Conservation (phyloP, 2,329 filamentous ascomycete genomes). For the Fusarium citri region DNA sequence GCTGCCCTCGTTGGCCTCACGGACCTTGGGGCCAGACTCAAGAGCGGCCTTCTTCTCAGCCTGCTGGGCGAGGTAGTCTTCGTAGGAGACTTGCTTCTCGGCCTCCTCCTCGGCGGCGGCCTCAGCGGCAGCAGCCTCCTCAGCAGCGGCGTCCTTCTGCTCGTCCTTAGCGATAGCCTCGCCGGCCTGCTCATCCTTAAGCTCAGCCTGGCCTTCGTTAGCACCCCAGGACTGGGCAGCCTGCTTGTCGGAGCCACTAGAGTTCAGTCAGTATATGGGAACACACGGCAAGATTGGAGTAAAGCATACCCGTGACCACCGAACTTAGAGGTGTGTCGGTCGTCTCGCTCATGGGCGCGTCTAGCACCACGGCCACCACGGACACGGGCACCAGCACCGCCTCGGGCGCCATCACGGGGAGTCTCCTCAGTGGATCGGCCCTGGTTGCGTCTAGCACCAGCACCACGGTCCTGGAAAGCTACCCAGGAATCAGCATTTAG, state of each 20-base stretch:
- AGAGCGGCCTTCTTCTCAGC: conserved; percentile 81
- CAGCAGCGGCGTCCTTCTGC: conserved; percentile 74
- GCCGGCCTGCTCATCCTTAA: conserved; percentile 90
- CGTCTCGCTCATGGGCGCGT: conserved; percentile 65
- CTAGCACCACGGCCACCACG: conserved; percentile 68
- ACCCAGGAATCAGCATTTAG: conserved; percentile 35
- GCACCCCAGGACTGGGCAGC: conserved; percentile 90
- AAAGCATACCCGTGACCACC: conserved; percentile 59
- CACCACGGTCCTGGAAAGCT: conserved; percentile 93
- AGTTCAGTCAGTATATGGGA: conserved; percentile 41
- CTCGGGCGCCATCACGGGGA: conserved; percentile 66
- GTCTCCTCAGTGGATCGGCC: conserved; percentile 79
- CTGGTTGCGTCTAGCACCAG: conserved; percentile 85
- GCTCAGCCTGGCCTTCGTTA: conserved; percentile 82
- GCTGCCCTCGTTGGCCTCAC: conserved; percentile 92
- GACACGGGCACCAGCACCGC: conserved; percentile 72
- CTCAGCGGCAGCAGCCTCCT: conserved; percentile 62
- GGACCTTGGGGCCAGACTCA: conserved; percentile 73
- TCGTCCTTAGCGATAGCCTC: conserved; percentile 90
- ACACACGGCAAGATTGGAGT: neutral
- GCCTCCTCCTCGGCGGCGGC: conserved; percentile 63
- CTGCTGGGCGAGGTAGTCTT: conserved; percentile 82
- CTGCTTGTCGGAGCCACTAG: conserved; percentile 85
- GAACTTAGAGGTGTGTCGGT: conserved; percentile 63
- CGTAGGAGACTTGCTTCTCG: conserved; percentile 90